Evolutionary conservation across 2,329 filamentous ascomycete species (phyloP).

Genomic region (Trichoderma atroviride): DNA sequence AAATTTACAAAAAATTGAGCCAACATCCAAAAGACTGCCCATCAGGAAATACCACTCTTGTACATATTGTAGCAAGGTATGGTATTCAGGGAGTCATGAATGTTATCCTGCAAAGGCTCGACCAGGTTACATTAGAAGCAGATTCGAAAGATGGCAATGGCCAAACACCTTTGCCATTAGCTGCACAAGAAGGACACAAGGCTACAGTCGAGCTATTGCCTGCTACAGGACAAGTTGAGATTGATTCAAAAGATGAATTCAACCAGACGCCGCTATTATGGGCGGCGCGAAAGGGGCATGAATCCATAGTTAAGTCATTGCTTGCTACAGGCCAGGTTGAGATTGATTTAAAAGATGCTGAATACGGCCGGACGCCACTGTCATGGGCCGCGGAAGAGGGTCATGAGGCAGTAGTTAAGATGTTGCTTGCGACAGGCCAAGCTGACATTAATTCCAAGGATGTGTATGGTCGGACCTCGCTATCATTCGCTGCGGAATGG

Average conservation of each 20-base stretch:
- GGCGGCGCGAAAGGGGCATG: background rate
- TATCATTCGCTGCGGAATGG: too few relatives aligned
- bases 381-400: background rate
- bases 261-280: background rate
- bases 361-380: background rate
- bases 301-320: background rate
- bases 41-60: background rate
- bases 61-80: background rate
- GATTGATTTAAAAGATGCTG: too few relatives aligned
- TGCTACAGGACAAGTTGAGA: background rate
- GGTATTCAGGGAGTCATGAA: background rate
- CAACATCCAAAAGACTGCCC: background rate
- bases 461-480: too few relatives aligned
- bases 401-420: background rate
- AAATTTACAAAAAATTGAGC: fast-evolving
- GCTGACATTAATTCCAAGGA: too few relatives aligned
- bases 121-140: fast-evolving
- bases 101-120: background rate
- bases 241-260: background rate
- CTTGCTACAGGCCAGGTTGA: background rate
- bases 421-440: background rate
- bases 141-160: background rate
- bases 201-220: background rate
- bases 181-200: background rate
- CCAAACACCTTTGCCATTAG: background rate